Evolutionary conservation across 2,329 filamentous ascomycete genomes (phyloP).

Genomic region (Sphaerulina populicola): DNA sequence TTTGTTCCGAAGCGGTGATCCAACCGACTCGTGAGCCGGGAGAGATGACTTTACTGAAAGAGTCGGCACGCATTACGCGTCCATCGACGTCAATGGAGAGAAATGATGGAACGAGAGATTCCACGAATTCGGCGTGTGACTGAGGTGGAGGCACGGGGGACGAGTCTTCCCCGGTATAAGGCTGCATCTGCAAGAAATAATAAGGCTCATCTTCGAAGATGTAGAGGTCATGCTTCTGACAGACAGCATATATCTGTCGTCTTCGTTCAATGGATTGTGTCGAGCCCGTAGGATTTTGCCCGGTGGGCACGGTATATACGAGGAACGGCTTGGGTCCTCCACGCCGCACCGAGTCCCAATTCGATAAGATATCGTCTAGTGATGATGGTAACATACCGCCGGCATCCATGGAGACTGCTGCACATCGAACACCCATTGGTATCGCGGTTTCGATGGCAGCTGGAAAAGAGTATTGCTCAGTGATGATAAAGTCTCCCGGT

Average conservation of each 20-base stretch:
- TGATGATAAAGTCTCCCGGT: conserved; percentile 68
- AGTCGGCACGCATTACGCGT: conserved; percentile 80
- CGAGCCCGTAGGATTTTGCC: conserved; percentile 84
- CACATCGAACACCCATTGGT: conserved; percentile 54
- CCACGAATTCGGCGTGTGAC: conserved; percentile 64
- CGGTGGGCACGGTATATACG: conserved; percentile 66
- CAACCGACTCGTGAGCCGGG: conserved; percentile 85
- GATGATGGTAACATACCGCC: conserved; percentile 55
- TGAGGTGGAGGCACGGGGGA: conserved; percentile 49
- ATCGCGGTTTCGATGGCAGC: conserved; percentile 60
- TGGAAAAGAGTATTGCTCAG: conserved; percentile 86
- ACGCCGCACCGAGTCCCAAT: conserved; percentile 53
- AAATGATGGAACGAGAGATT: conserved; percentile 67
- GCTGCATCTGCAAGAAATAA: conserved; percentile 84
- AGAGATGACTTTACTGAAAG: conserved; percentile 86
- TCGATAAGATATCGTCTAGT: conserved; percentile 55
- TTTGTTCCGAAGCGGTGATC: conserved; percentile 78
- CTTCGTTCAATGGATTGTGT: conserved; percentile 64
- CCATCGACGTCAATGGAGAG: conserved; percentile 74
- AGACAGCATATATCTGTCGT: conserved; percentile 64
- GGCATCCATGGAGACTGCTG: conserved; percentile 56
- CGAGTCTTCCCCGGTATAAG: conserved; percentile 53
- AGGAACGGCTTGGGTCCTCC: conserved; percentile 58
- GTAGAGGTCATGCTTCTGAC: conserved; percentile 73
- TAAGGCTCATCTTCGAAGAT: conserved; percentile 93